Base-by-base conservation (phyloP, 768 basidiomycete genomes). In the Auricularia heimuer region DNA sequence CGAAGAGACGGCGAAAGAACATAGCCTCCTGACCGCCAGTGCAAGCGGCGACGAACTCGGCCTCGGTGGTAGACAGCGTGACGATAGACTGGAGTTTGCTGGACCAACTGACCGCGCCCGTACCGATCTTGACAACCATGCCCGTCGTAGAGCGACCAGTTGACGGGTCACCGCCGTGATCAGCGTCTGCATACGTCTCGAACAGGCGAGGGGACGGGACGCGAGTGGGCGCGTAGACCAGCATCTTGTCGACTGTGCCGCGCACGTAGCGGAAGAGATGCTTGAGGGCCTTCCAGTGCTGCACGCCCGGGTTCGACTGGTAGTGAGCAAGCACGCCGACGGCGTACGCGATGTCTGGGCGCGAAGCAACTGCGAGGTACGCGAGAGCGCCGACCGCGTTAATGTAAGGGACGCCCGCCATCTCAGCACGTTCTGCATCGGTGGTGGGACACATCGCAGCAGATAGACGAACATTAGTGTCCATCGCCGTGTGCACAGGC, bases 271-370 rank as follows among this genome's bases (percentile, higher is more conserved):
- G 54, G 8, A 64, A 4, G 12, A 61, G 64, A 37, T 39, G 36
- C 3, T 64, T 58, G 4, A 61, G 33, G 1, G 58, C 54, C 37
- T 60, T 45, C 16, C 44, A 37, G n/a, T 58, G 37, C 11, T 18
- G 3, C 7, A 16, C 1, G 3, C 64, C 64, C 1, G 64, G 64
- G 24, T 64, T 64, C 1, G 34, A 4, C 1, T 29, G 14, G 56
- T 7, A 60, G 14, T 4, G 56, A 1, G 56, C 56, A 10, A 66
- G 66, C 16, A 66, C 65, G 1, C 69, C 65, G 4, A 79, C 75
- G 0, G 77, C 71, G 64, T 71, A 78, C 1, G 76, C 68, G 54
- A 81, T 80, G 66, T 82, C 77, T 1, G 78, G 78, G 1, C 75
- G 71, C 0, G 76, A 76, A 4, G 68, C 70, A 1, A 75, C 63